Percentiles rank a stretch among this genome's conserved stretches.
Conservation (phyloP, 2,329 filamentous ascomycete species). For the Camillea tinctor region DNA sequence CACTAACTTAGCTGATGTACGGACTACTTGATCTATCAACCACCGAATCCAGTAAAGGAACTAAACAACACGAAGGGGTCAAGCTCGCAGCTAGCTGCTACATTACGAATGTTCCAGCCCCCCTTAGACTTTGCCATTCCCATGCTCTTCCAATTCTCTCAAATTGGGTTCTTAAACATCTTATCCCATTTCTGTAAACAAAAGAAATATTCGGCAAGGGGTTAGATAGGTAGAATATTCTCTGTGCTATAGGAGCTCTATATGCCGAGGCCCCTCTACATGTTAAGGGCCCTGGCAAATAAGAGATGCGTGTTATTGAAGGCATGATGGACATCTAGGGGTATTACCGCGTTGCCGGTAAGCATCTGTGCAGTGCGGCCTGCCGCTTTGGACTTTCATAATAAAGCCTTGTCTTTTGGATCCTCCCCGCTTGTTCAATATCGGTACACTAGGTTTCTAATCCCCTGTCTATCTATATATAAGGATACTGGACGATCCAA, state of each 20-base stretch:
- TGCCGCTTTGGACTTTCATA: not conserved
- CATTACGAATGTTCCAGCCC: constrained; percentile 6
- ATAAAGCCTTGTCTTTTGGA: not conserved
- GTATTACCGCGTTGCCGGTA: constrained; percentile 3
- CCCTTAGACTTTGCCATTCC: constrained; percentile 6
- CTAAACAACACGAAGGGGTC: constrained; percentile 11
- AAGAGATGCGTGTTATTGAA: not conserved
- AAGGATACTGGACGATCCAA: constrained; percentile 5
- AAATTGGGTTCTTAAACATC: constrained; percentile 3
- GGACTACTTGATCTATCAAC: constrained; percentile 7
- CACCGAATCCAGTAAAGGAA: constrained; percentile 1
- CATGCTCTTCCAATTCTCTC: constrained; percentile 2
- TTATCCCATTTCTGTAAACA: not conserved
- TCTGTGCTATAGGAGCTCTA: not conserved
- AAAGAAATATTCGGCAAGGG: not conserved
- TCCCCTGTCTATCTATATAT: constrained; percentile 8
- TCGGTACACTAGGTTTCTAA: constrained; percentile 5
- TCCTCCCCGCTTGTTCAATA: not conserved
- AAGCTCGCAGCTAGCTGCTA: not conserved
- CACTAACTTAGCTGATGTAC: constrained; percentile 5
- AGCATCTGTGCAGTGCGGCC: constrained; percentile 3
- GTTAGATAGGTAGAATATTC: not conserved
- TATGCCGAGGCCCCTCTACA: constrained; percentile 4
- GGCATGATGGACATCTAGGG: not conserved
- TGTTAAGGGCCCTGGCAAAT: constrained; percentile 4